Conservation (phyloP, 1,139 yeast genomes). For the Saccharomyces hybrid region DNA sequence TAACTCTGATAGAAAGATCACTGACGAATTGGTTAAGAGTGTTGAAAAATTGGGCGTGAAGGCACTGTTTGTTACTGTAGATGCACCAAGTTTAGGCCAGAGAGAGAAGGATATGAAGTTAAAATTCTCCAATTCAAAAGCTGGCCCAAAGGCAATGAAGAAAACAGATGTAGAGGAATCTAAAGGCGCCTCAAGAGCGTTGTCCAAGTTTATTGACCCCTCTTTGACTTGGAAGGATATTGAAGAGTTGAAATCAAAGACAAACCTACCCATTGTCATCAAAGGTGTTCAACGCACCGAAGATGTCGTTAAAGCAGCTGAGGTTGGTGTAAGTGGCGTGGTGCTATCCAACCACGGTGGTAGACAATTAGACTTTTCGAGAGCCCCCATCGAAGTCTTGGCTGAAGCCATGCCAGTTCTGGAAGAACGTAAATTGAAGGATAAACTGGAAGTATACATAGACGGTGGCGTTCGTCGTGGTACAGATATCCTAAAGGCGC, state of each 20-base stretch:
- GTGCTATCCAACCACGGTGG: conserved; percentile 75
- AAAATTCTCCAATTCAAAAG: conserved; percentile 45
- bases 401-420: conserved; percentile 56
- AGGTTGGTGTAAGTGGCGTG: conserved; percentile 66
- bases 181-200: conserved; percentile 84
- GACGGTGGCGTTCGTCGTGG: conserved; percentile 60
- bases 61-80: conserved; percentile 82
- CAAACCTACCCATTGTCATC: conserved; percentile 45
- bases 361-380: conserved; percentile 59
- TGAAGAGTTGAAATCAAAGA: conserved; percentile 36
- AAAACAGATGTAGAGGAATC: conserved; percentile 40
- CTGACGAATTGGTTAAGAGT: conserved; percentile 53
- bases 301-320: conserved; percentile 58
- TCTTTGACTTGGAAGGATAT: conserved; percentile 48
- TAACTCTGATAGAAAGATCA: conserved; percentile 58
- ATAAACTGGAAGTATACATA: conserved; percentile 38
- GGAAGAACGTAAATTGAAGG: conserved; percentile 45
- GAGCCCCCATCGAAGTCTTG: conserved; percentile 61
- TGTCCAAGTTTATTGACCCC: conserved; percentile 82
- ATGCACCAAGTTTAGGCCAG: conserved; percentile 92
- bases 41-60: conserved; percentile 72
- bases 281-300: conserved; percentile 68
- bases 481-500: conserved; percentile 57
- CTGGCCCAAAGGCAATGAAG: conserved; percentile 27
- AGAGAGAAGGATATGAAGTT: conserved; percentile 60